Conservation (phyloP, 2,329 filamentous ascomycete genomes). For the Passalora sequoiae region DNA sequence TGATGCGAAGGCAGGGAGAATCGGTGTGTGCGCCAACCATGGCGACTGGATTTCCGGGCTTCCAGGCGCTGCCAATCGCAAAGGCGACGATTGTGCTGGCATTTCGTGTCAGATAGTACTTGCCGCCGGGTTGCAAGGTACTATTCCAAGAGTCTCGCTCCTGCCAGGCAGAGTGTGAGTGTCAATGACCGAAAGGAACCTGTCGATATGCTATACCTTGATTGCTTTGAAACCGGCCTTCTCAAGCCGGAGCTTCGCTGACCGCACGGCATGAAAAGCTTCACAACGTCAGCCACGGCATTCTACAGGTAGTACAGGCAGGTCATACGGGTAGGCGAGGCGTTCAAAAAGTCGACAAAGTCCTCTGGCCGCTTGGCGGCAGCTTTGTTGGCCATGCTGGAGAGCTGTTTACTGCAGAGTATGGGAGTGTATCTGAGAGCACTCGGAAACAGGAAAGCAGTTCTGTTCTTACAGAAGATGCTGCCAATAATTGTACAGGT, state of each 20-base stretch:
- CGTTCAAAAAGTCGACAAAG: slow-evolving; percentile 90
- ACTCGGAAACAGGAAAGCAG: not conserved
- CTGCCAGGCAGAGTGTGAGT: no score
- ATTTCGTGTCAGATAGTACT: slow-evolving; percentile 95
- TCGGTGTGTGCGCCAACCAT: slow-evolving; percentile 97
- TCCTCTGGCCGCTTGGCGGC: slow-evolving; percentile 59
- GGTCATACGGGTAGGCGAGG: slow-evolving; percentile 78
- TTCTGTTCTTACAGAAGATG: not conserved
- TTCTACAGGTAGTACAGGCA: slow-evolving; percentile 10
- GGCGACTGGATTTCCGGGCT: slow-evolving; percentile 79
- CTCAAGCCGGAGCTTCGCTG: slow-evolving; percentile 68
- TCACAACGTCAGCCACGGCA: slow-evolving; percentile 11
- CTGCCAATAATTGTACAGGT: not conserved
- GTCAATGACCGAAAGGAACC: no score
- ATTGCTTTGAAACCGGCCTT: slow-evolving; percentile 83
- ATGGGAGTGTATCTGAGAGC: not conserved
- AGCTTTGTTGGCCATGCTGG: slow-evolving; percentile 34
- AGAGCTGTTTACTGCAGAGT: slow-evolving; percentile 5
- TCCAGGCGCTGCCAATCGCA: slow-evolving; percentile 84
- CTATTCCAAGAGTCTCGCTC: slow-evolving; percentile 87
- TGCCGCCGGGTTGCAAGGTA: slow-evolving; percentile 75
- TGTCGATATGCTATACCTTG: slow-evolving; percentile 53
- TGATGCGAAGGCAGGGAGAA: slow-evolving; percentile 84
- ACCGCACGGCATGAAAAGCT: slow-evolving; percentile 93
- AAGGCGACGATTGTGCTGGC: slow-evolving; percentile 89